These are phyloP conservation scores for Phlyctochytrium arcticum DNA, from an alignment of 192 early-diverging fungal genomes.

Conservation along the genomic window DNA sequence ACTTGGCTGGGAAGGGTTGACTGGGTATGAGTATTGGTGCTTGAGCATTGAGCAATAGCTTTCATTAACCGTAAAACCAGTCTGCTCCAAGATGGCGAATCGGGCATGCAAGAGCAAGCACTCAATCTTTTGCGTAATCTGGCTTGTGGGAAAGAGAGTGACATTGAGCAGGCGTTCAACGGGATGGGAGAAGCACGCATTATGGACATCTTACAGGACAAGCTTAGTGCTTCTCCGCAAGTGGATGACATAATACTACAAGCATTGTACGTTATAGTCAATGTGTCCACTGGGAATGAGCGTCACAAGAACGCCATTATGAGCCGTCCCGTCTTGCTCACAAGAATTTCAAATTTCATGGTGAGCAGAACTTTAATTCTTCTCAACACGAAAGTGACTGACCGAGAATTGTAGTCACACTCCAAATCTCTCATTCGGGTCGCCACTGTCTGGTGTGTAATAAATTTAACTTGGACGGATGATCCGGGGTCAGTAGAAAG, in stretches of 20 bases:
- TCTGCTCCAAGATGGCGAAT: conserved; percentile 57
- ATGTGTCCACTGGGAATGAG: conserved; percentile 63
- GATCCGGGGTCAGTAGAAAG: conserved; percentile 46
- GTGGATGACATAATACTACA: conserved; percentile 27
- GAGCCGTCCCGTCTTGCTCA: conserved; percentile 28
- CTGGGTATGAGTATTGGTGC: conserved; percentile 12
- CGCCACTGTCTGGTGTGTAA: conserved; percentile 66
- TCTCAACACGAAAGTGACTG: background rate
- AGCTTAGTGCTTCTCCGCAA: conserved; percentile 35
- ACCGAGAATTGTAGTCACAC: conserved; percentile 40
- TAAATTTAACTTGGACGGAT: conserved; percentile 71
- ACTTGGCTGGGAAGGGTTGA: conserved; percentile 60
- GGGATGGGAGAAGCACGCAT: conserved; percentile 62
- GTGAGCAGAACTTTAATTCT: conserved; percentile 9
- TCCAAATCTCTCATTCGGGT: conserved; percentile 54
- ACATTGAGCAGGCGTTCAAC: conserved; percentile 65
- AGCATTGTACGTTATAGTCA: conserved; percentile 67
- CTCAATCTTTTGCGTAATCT: conserved; percentile 73
- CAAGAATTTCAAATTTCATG: conserved; percentile 29
- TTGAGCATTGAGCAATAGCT: background rate
- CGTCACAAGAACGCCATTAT: conserved; percentile 62
- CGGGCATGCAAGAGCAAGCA: conserved; percentile 70
- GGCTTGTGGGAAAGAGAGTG: conserved; percentile 49
- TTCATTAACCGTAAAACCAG: conserved; percentile 15
- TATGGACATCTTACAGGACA: conserved; percentile 61